phyloP scores from a whole-genome alignment of 352 stramenopile species.

The Lagenidium sp. region DNA sequence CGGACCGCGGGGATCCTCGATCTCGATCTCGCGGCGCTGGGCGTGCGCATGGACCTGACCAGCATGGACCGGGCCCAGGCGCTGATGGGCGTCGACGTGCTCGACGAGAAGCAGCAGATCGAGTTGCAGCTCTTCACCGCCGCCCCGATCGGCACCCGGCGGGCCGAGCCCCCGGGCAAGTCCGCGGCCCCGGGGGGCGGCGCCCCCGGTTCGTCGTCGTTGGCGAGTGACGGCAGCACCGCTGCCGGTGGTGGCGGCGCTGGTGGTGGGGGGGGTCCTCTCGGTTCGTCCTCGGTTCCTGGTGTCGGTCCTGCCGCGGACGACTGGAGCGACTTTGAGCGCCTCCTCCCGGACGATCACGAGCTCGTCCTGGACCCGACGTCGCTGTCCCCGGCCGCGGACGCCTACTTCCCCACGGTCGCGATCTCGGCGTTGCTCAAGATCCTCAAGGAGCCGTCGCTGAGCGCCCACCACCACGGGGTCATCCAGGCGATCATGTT shows the following conservation, averaged over 20 bases:
- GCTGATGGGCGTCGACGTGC: constrained; percentile 33
- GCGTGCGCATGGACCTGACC: no score
- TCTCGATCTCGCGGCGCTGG: no score
- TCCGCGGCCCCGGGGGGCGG: not conserved
- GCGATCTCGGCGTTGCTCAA: constrained; percentile 94
- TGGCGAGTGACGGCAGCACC: no score
- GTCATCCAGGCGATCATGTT: constrained; percentile 99
- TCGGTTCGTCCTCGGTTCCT: not conserved
- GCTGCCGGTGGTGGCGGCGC: not conserved
- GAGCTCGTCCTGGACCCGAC: constrained; percentile 62
- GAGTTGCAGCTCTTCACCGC: constrained; percentile 81
- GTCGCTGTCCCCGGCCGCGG: constrained; percentile 59
- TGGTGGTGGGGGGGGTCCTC: not conserved
- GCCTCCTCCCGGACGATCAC: constrained; percentile 33
- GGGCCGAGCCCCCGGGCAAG: constrained; percentile 11
- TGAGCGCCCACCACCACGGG: constrained; percentile 94
- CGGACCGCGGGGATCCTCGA: no score
- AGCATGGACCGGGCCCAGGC: no score
- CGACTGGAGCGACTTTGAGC: constrained; percentile 35
- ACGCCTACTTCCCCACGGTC: constrained; percentile 97
- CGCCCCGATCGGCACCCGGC: constrained; percentile 75
- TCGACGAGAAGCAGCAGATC: constrained; percentile 85
- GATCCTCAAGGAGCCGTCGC: constrained; percentile 94
- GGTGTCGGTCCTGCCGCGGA: not conserved
- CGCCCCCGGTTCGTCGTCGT: no score